Conservation (phyloP, 2,329 filamentous ascomycete genomes). For the Hypoxylon sp. region DNA sequence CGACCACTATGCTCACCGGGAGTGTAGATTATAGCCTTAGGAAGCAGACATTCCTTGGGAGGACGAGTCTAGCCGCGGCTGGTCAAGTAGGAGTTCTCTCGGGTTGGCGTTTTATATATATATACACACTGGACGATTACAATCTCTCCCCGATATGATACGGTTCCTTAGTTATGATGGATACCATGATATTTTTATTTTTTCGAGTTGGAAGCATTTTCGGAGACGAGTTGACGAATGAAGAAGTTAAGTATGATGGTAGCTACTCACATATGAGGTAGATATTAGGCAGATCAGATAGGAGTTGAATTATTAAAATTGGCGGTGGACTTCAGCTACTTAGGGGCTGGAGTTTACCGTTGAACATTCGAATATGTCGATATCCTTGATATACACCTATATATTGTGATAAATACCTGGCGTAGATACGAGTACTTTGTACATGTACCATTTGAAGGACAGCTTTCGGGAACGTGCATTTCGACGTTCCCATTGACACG, state of each 20-base stretch:
- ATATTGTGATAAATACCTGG: background rate
- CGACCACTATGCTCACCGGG: slow-evolving; percentile 25
- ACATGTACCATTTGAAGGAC: background rate
- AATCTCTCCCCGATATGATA: slow-evolving; percentile 46
- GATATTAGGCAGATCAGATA: slow-evolving; percentile 37
- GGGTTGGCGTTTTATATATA: slow-evolving; percentile 35
- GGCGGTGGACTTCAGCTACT: slow-evolving; percentile 5
- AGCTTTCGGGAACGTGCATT: slow-evolving; percentile 21
- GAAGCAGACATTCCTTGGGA: slow-evolving; percentile 22
- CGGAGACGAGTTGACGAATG: slow-evolving; percentile 39
- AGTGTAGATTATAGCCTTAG: slow-evolving; percentile 30
- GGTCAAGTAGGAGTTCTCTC: slow-evolving; percentile 33
- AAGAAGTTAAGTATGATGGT: slow-evolving; percentile 23
- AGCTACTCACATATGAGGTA: slow-evolving; percentile 31
- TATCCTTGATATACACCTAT: background rate
- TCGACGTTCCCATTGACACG: slow-evolving; percentile 2
- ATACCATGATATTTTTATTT: slow-evolving; percentile 49
- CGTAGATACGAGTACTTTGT: background rate
- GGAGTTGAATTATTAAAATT: slow-evolving; percentile 20
- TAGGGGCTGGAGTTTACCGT: background rate
- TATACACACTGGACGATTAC: slow-evolving; percentile 47
- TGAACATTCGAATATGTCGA: background rate
- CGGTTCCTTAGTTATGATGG: slow-evolving; percentile 49
- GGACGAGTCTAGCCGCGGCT: slow-evolving; percentile 22
- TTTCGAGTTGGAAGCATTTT: slow-evolving; percentile 40